phyloP scores from a whole-genome alignment of 257 asterid species.

The Solanum ossicruentum region DNA sequence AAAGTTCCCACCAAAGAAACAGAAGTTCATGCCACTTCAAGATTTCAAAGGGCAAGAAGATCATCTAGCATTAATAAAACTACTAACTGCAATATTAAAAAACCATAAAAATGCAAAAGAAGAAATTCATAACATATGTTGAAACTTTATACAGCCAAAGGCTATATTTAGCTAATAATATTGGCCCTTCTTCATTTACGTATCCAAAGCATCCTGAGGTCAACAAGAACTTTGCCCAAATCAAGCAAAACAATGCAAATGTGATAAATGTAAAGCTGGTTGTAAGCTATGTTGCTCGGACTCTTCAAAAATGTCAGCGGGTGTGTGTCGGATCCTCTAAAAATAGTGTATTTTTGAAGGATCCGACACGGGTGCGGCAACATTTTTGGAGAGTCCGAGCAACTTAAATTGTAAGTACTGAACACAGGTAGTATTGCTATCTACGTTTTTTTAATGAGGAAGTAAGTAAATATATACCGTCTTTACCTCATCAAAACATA shows the following conservation, averaged over 20 bases:
- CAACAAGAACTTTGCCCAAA: neutral
- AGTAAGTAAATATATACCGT: neutral
- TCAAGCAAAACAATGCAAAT: neutral
- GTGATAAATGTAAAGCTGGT: neutral
- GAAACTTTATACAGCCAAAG: neutral
- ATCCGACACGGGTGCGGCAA: too few relatives aligned
- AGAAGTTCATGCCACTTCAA: neutral
- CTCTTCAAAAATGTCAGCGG: too few relatives aligned
- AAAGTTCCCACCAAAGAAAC: neutral
- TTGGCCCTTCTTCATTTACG: neutral
- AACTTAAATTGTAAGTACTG: neutral
- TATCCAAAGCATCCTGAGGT: neutral
- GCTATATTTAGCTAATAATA: neutral
- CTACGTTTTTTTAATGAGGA: neutral
- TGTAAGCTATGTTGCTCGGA: neutral
- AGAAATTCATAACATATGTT: neutral
- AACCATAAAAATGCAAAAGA: neutral
- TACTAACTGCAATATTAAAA: neutral
- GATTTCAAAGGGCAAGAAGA: neutral
- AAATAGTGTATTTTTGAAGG: too few relatives aligned
- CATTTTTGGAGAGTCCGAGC: too few relatives aligned
- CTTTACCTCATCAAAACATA: constrained; percentile 22
- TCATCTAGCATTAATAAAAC: neutral
- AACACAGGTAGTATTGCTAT: neutral
- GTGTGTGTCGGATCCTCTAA: too few relatives aligned